phyloP scores from a whole-genome alignment of 306 rosid genomes.

The Comarum palustre region DNA sequence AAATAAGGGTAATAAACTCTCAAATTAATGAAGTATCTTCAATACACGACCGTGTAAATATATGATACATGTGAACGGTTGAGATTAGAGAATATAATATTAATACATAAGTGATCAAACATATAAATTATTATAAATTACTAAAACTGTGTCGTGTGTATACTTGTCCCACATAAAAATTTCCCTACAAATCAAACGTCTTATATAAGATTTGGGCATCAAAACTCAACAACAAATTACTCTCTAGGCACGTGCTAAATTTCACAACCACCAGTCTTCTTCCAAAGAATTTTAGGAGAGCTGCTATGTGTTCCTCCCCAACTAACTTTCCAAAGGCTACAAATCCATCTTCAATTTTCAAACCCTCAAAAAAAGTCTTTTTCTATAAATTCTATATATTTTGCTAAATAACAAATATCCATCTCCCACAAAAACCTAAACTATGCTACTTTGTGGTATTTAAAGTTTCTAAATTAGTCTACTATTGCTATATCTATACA shows the following conservation, averaged over 20 bases:
- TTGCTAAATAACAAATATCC: conserved; percentile 2
- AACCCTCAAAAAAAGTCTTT: not conserved
- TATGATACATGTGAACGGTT: too few species aligned
- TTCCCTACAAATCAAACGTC: too few species aligned
- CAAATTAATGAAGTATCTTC: too few species aligned
- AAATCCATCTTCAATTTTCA: conserved; percentile 7
- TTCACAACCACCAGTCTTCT: conserved; percentile 33
- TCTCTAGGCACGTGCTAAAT: conserved; percentile 14
- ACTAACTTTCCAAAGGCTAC: conserved; percentile 27
- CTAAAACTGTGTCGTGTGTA: too few species aligned
- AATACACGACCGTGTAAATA: too few species aligned
- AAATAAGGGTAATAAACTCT: too few species aligned
- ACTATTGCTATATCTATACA: not conserved
- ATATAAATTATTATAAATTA: too few species aligned
- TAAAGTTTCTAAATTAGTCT: not conserved
- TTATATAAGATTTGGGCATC: not conserved
- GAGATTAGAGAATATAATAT: too few species aligned
- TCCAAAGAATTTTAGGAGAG: conserved; percentile 9
- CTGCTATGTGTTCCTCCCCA: conserved; percentile 6
- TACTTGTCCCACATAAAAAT: too few species aligned
- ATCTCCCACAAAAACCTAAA: not conserved
- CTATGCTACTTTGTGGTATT: not conserved
- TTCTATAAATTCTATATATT: not conserved
- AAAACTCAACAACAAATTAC: not conserved
- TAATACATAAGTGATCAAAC: too few species aligned